A percentile compares a stretch with the other conserved stretches of the same genome.
Evolutionary conservation across 257 asterid species (phyloP).

Genomic region (Rhazya stricta): DNA sequence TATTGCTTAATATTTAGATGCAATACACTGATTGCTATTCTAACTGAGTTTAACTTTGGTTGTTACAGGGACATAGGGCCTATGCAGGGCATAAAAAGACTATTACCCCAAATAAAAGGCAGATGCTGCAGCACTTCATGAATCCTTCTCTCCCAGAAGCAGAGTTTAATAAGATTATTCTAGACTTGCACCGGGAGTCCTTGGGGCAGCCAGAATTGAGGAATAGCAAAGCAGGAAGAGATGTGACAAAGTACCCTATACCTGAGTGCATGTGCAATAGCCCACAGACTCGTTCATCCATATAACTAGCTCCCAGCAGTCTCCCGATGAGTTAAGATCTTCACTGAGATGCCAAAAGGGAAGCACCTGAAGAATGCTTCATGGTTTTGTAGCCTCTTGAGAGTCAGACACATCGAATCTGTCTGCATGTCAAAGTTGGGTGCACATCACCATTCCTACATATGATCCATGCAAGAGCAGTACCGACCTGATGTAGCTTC

Average conservation of each 20-base stretch:
- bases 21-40: neutral
- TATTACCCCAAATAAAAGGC: conserved; percentile 86
- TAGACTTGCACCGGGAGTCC: conserved; percentile 64
- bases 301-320: conserved; percentile 5
- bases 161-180: conserved; percentile 56
- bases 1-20: neutral
- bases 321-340: neutral
- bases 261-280: conserved; percentile 92
- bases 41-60: conserved; percentile 1
- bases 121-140: conserved; percentile 70
- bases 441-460: neutral
- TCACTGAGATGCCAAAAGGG: neutral
- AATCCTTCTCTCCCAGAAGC: conserved; percentile 56
- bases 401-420: neutral
- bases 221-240: conserved; percentile 65
- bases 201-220: conserved; percentile 83
- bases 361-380: neutral
- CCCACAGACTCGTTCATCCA: conserved; percentile 22
- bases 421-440: neutral
- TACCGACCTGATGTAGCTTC: neutral
- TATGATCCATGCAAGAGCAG: neutral
- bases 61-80: conserved; percentile 77
- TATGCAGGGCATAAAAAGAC: conserved; percentile 90
- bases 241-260: conserved; percentile 81
- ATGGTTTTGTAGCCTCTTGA: neutral